Base-by-base conservation (phyloP, 164 flowering plant species). In the Cinnamomum chago region DNA sequence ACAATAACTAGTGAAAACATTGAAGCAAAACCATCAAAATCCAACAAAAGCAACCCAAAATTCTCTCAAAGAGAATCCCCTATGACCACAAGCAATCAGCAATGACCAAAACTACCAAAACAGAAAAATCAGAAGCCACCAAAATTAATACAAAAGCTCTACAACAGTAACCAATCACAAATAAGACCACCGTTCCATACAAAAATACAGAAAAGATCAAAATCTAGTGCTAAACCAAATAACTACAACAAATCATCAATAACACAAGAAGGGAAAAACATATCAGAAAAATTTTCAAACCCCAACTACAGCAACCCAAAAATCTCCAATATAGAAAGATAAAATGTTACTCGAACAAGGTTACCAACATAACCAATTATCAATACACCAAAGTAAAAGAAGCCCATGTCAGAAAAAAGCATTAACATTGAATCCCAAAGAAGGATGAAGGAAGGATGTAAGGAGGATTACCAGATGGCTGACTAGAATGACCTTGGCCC, bases 401-500 rank as follows among this genome's bases (percentile, higher is more conserved):
- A 52, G 15, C 14, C 5, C 14, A 13, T 52, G 14, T 52, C 58
- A 13, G 58, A 4, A 17, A 52, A 52, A 52, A 1, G 20, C 58
- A 52, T 20, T 30, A 30, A 30, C 17, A 0, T 13, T 13, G 58
- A 52, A 52, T 1, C 4, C 14, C 18, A 52, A 52, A 52, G 18
- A 52, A 52, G 18, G 0, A 52, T 30, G 33, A 52, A 52, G 18
- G 33, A 52, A 52, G 18, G 0, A 52, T 30, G 33, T 30, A 30
- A 30, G 35, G 58, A 13, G 17, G 27, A 74, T 51, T 81, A 90
- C 93, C 83, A 88, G 78, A 74, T 90, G 93, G 47, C 79, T 75
- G 58, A 81, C 65, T 51, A 90, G 91, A 72, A 90, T 86, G 70
- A 90, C 88, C 70, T 76, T 86, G 50, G 94, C 88, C 1, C 89